These are phyloP conservation scores for Macrolepiota dolichaula DNA, from an alignment of 768 basidiomycete genomes.

Conservation along the genomic window DNA sequence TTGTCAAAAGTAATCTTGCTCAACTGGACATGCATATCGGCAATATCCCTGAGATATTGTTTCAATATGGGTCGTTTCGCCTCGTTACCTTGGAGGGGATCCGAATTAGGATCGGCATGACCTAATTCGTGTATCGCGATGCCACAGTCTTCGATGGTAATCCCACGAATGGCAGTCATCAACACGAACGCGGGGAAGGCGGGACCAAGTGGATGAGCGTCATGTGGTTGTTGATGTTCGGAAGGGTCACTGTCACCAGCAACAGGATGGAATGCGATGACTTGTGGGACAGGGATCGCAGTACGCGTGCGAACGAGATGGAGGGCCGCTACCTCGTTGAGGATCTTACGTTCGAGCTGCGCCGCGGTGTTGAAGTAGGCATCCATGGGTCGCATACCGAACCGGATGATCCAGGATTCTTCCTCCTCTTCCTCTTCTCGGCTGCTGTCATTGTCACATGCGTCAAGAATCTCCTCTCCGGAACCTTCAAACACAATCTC, in stretches of 20 bases:
- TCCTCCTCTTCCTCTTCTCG: conserved; percentile 14
- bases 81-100: conserved; percentile 31
- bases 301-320: conserved; percentile 36
- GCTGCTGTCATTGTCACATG: background rate
- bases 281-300: conserved; percentile 37
- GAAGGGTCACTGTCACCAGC: conserved; percentile 3
- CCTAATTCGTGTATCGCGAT: conserved; percentile 32
- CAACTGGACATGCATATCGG: conserved; percentile 38
- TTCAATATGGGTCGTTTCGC: conserved; percentile 31
- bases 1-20: conserved; percentile 36
- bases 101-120: conserved; percentile 19
- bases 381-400: conserved; percentile 34
- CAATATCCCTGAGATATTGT: conserved; percentile 36
- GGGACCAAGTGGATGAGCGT: conserved; percentile 31
- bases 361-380: conserved; percentile 39
- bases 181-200: conserved; percentile 38
- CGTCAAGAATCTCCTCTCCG: background rate
- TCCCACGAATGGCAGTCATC: conserved; percentile 37
- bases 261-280: conserved; percentile 32
- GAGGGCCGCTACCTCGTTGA: conserved; percentile 41
- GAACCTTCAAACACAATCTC: conserved; percentile 28
- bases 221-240: conserved; percentile 17
- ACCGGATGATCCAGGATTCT: conserved; percentile 37
- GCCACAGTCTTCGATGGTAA: conserved; percentile 39
- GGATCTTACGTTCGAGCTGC: conserved; percentile 40